Base-by-base conservation (phyloP, 2,329 filamentous ascomycete genomes). In the Fusarium poae region DNA sequence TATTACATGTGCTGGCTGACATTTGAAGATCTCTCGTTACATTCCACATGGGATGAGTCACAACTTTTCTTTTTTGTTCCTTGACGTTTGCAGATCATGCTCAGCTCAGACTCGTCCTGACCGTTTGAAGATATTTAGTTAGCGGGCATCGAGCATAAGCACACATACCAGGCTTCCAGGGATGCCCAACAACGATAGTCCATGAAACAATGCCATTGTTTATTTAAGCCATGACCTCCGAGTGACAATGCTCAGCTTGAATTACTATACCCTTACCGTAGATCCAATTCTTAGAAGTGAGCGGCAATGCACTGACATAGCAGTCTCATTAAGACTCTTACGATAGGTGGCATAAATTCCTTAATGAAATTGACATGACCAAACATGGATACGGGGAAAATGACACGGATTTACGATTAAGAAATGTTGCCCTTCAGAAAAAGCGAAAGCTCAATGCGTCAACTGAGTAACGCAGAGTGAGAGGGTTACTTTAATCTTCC, bases 381-480 rank as follows among this genome's bases (percentile, higher is more conserved):
- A 39, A n/a, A 20, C 23, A 50, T 50, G 34, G 48, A 18, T 40
- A 29, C 48, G 21, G 6, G 25, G 18, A 13, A 48, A 11, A 27
- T 23, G 6, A 35, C 15, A 32, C 13, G 12, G 5, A 21, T 44
- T 34, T 35, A n/a, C 16, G 42, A 35, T 20, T 9, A 42, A 55
- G 50, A 39, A 54, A 78, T 83, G 80, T 83, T 65, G 77, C 79
- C 81, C 81, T 79, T 65, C 78, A 82, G 77, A 83, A 84, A 83
- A 82, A 82, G 78, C 79, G 78, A 84, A 75, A 79, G 75, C 81
- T 78, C 80, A 78, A 81, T 79, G 78, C 76, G 68, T 73, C 75
- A 79, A 79, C 65, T 78, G 75, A 82, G 80, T 72, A 69, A 77
- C 77, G 81, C 83, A 85, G 82, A 85, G 83, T 85, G 82, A 83